Base-by-base conservation (phyloP, 225 moss, liverwort and hornwort genomes). In the Takakia lepidozioides region DNA sequence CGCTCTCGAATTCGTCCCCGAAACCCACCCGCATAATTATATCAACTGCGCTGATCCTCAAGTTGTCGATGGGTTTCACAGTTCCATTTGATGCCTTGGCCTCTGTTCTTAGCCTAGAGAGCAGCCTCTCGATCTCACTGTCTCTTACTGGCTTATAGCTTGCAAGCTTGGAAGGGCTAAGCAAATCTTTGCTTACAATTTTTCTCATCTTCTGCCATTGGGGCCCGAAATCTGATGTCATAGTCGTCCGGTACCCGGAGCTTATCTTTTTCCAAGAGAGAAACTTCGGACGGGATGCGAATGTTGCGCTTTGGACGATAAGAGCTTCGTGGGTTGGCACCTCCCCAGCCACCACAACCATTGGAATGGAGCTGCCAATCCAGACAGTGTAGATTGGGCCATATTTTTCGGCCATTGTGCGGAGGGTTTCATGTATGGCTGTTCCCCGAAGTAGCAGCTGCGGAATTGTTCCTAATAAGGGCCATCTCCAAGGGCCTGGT, bases 1-100 rank as follows among this genome's bases (percentile, higher is more conserved):
- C 27, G 8, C 26, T 51, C 0, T 62, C 42, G 27, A 83, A 78
- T 19, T 83, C 55, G 24, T 82, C 78, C 0, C 82, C 82, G n/a
- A 83, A 83, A 8, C 62, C 67, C 26, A 83, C 69, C 17, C 78
- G 70, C 56, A 74, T 67, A 46, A 82, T 72, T 15, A 82, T 82
- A 22, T 54, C 65, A 3, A 73, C 66, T 1, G 76, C 67, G 46
- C 45, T 55, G 1, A 39, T 25, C 3, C 82, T 57, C 16, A 83
- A 39, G 41, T 55, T 52, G 1, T 60, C 32, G 0, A 68, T 11
- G 0, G 65, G 65, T 1, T 26, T 27, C 3, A 74, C 69, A 13
- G 66, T 49, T 5, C 30, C 42, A 17, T 16, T 2, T 4, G 53
- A 48, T 0, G 11, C 2, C 0, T 18, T 20, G 0, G 65, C 55